Evolutionary conservation across 164 flowering plant species (phyloP).

Genomic region (Umbilicus rupestris): DNA sequence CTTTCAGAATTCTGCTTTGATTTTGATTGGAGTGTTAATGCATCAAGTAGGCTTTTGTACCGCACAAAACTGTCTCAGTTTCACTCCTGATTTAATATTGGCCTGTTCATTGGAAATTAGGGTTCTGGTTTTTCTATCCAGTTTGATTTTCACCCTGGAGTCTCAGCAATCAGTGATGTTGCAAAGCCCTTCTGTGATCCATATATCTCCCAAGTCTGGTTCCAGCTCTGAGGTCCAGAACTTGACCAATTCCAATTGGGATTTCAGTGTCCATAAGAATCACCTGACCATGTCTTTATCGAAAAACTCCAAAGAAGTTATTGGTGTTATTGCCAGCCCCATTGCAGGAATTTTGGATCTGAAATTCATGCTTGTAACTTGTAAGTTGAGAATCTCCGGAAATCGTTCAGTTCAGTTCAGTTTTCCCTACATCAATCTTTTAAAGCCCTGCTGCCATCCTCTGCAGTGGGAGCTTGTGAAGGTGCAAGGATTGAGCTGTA

Average conservation of each 20-base stretch:
- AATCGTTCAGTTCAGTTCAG: no score
- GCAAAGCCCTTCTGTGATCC: background rate
- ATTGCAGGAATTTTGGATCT: no score
- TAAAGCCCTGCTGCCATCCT: no score
- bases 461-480: no score
- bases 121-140: background rate
- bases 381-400: no score
- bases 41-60: no score
- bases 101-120: background rate
- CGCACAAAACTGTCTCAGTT: no score
- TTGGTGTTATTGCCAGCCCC: constrained; percentile 41
- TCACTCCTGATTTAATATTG: background rate
- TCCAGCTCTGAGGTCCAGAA: background rate
- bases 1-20: no score
- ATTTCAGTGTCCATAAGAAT: constrained; percentile 1
- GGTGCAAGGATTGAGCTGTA: no score
- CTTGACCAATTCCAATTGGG: background rate
- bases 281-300: background rate
- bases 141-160: background rate
- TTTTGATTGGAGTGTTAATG: no score
- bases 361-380: no score
- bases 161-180: constrained; percentile 7
- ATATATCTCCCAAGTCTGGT: background rate
- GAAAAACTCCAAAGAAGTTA: constrained; percentile 16
- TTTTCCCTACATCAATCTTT: no score